Evolutionary conservation across 306 rosid genomes (phyloP), one percentile per base, ranked within the genome.

Genomic region (Prunus persica): DNA sequence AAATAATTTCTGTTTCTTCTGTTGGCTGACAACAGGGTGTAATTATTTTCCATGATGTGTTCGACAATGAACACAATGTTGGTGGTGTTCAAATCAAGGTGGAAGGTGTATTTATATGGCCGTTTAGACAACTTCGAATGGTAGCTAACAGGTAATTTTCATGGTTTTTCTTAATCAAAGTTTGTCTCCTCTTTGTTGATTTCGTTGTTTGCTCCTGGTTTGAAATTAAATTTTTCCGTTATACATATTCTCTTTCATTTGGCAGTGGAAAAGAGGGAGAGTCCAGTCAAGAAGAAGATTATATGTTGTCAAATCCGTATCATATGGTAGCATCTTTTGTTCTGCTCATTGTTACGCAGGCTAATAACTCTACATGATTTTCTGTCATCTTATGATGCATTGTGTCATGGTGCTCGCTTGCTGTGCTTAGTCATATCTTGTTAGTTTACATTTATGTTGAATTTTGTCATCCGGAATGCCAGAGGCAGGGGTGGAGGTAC

Each of bases 41-140:
- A 64, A 76, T 95, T 72, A 91, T 95, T 72, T 92, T 89, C 82
- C 97, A 88, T 80, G 96, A 92, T 79, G 97, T 89, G 75, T 87
- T 90, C 79, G 97, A 91, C 82, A 88, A 89, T 24, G 93, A 90
- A 64, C 85, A 88, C 78, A 90, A 89, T 83, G 89, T 86, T 75
- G 93, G 93, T 8, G 97, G 97, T 69, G 91, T 93, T 80, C 97
- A 92, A 84, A 87, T 95, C 85, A 95, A 86, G 84, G 90, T 95
- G 72, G 99, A 95, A 88, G 99, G 99, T 87, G 99, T 95, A 84
- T 95, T 92, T 86, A 89, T 95, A 85, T 95, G 99, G 99, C 99
- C 99, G 24, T 95, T 92, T 82, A 86, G 97, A 79, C 99, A 95
- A 84, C 97, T 95, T 83, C 97, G 99, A 67, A 83, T 95, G 95